Evolutionary conservation across 1,284 basidiomycete genomes (phyloP), one percentile per base, ranked within the genome.

Genomic region (Waitea zeae): DNA sequence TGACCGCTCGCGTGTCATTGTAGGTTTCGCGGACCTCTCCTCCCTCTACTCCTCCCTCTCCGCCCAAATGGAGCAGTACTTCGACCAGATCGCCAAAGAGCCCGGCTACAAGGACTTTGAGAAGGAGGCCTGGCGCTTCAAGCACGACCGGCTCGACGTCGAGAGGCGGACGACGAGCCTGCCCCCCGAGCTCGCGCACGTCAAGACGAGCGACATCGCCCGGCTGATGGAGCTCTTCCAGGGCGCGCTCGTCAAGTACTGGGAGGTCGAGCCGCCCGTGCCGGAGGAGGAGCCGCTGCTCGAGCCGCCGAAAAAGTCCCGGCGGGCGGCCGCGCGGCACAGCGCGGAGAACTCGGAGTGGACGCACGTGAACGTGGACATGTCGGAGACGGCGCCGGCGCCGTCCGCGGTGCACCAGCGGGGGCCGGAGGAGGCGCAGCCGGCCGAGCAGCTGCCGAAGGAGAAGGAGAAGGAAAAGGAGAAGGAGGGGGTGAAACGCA

Each of bases 201-300:
- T 84, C 37, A 70, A 67, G 48, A 81, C 81, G 1, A 77, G 77
- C 42, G 83, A 87, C 45, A 59, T 87, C 31, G 78, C 82, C 3
- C 64, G 79, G n/a, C 56, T 87, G 11, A 77, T 87, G 74, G 83
- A 86, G 46, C 53, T 84, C 2, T 83, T 87, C 49, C 81, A 82
- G 53, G 77, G 65, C 45, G 72, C 76, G 3, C 62, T 82, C 15
- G 49, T 80, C 20, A 74, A 68, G 43, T 83, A 81, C 40, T 71
- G 75, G 58, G 68, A 74, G 42, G 79, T 76, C 44, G 55, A 69
- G 28, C 75, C 74, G 4, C 42, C 44, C 4, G 44, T 51, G 20
- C 49, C 54, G 22, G 46, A 52, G 12, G 50, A 54, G n/a, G 9
- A 13, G 7, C n/a, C 11, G n/a, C 9, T 26, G n/a, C 7, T n/a